Percentiles rank a stretch among this genome's conserved stretches.
Conservation (phyloP, 495 filamentous ascomycete species). For the Penicillium ochrochloron region DNA sequence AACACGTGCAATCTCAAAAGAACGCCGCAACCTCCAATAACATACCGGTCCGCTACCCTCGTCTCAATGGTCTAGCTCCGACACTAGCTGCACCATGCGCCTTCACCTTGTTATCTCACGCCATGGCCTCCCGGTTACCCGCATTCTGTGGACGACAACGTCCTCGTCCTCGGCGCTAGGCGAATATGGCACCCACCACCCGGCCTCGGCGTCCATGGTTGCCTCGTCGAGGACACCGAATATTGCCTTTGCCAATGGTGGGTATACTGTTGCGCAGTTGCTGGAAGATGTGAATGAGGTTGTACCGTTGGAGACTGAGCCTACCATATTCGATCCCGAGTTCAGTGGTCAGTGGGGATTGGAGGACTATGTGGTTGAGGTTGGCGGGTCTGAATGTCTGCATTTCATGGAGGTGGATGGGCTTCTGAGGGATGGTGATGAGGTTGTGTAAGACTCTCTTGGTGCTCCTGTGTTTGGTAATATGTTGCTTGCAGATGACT, state of each 20-base stretch:
- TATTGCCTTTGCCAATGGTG: conserved; percentile 54
- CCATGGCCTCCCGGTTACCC: conserved; percentile 74
- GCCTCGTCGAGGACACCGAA: conserved; percentile 46
- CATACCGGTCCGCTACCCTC: not conserved
- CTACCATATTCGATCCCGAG: conserved; percentile 41
- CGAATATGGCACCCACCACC: conserved; percentile 28
- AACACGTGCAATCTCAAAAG: conserved; percentile 8
- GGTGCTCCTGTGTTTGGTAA: not conserved
- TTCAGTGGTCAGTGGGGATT: conserved; percentile 73
- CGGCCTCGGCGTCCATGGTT: conserved; percentile 41
- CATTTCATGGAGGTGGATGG: conserved; percentile 78
- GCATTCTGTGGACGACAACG: conserved; percentile 71
- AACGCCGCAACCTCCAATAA: not conserved
- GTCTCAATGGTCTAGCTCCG: conserved; percentile 26
- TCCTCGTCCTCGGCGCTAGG: conserved; percentile 39
- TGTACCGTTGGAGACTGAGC: conserved; percentile 77
- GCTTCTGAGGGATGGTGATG: conserved; percentile 80
- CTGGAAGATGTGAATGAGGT: conserved; percentile 83
- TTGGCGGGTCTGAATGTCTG: conserved; percentile 83
- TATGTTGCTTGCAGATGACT: not conserved
- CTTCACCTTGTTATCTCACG: conserved; percentile 82
- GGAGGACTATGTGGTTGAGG: conserved; percentile 90
- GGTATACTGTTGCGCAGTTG: conserved; percentile 76
- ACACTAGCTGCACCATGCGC: conserved; percentile 61
- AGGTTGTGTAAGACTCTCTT: conserved; percentile 68